Evolutionary conservation across 2,329 filamentous ascomycete genomes (phyloP), one percentile per base, ranked within the genome.

Genomic region (Knoxdaviesia capensis): DNA sequence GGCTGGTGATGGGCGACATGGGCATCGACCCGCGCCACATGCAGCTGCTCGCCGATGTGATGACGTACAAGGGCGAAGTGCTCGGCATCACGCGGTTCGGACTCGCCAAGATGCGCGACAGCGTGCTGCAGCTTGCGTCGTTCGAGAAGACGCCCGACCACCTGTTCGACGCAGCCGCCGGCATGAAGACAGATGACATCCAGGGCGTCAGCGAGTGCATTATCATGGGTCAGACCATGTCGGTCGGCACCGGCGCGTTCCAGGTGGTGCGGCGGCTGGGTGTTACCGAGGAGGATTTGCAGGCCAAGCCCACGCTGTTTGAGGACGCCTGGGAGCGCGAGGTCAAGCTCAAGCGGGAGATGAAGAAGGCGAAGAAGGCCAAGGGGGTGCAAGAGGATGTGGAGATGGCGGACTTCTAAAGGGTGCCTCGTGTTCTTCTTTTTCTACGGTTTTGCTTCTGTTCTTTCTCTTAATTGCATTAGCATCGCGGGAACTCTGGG

Each of bases 81-180:
- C 71, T 94, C 11, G 90, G 90, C 41, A 98, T 98, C 56, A 98
- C 90, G 3, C 80, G 90, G 32, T 96, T 96, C 58, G 90, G 90
- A 41, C 68, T 98, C 30, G 82, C 86, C 44, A 98, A 96, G 68
- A 96, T 94, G 80, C 72, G 90, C 41, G 90, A 98, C 58, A 83
- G 75, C 10, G 90, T 96, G 7, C 65, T 98, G 43, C 90, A 98
- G 59, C 70, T 98, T 8, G 90, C 90, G 0, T 88, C 80, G 11
- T 98, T 98, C 55, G 90, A 98, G 61, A 96, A 96, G 71, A 98
- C 90, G 39, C 86, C 90, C 0, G 90, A 98, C 56, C 90, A 98
- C 60, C 62, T 98, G 36, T 98, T 98, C 53, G 88, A 94, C 48
- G 90, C 90, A 3, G 90, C 87, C 6, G 82, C 85, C 5, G 77